Base-by-base conservation (phyloP, 257 asterid species). In the Asclepias syriaca region DNA sequence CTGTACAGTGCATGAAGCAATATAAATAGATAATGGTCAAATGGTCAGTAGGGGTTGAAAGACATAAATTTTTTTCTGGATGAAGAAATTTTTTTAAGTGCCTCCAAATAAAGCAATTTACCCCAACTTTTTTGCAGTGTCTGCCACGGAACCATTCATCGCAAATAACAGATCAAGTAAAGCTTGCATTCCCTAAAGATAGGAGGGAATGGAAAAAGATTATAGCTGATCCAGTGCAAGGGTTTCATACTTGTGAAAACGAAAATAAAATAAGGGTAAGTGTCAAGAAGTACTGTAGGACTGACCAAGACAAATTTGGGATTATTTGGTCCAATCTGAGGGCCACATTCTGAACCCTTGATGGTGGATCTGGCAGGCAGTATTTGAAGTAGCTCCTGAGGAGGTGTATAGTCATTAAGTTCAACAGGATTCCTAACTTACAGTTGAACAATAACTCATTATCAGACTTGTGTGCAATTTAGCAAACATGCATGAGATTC, bases 281-380 rank as follows among this genome's bases (percentile, higher is more conserved):
- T 63, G 56, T 43, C 18, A 66, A 45, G 63, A 40, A 69, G 69
- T 51, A 37, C 65, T 70, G 72, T 77, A 32, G 65, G 60, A 34
- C 89, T 16, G n/a, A 93, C 98, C 93, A 80, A 65, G 77, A 71
- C 78, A 83, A 91, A 93, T 75, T 91, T 93, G 40, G 96, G 79
- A 82, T 93, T 93, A 74, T 93, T 91, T 65, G 96, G 97, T 74
- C 98, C 98, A 80, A 93, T 93, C 85, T 88, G 97, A 70, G 82
- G 63, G 70, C 96, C 97, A 66, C 69, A 78, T 51, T 86, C 84
- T 49, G 91, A 78, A 80, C 89, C 92, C 83, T 87, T 86, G 68
- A 84, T 46, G 68, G 96, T 83, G 13, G 97, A 84, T 69, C 80
- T 89, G n/a, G 91, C 84, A 13, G 96, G 97, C 70, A 91, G 96